Conservation (phyloP, 768 basidiomycete genomes). For the Crassisporium funariophilum region DNA sequence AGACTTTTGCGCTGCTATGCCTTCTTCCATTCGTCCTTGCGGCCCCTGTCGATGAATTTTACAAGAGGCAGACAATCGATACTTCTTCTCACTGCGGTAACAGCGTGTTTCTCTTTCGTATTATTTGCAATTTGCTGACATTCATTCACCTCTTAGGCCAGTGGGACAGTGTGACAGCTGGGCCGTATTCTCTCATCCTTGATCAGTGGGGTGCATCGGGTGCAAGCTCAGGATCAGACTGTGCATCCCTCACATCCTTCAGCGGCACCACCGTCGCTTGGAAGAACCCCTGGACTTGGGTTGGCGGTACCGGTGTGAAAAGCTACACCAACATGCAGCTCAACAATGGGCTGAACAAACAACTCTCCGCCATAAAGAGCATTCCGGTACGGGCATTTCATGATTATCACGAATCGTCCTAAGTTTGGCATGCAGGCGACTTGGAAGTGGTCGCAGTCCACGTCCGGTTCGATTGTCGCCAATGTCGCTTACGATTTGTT, state of each 20-base stretch:
- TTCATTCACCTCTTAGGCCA: slow-evolving; percentile 36
- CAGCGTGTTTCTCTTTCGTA: neutral
- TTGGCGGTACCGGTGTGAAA: slow-evolving; percentile 55
- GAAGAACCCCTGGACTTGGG: slow-evolving; percentile 57
- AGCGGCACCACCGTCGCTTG: slow-evolving; percentile 47
- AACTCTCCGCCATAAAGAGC: slow-evolving; percentile 51
- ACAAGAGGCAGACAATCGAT: slow-evolving; percentile 34
- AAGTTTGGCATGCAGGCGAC: slow-evolving; percentile 37
- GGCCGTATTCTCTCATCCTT: slow-evolving; percentile 49
- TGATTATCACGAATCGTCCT: neutral
- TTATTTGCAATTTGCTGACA: neutral
- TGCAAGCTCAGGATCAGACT: slow-evolving; percentile 52
- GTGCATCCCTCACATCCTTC: slow-evolving; percentile 47
- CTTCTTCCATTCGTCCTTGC: slow-evolving; percentile 32
- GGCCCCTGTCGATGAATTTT: slow-evolving; percentile 30
- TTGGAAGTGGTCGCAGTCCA: slow-evolving; percentile 59
- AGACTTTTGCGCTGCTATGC: slow-evolving; percentile 29
- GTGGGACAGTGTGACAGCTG: slow-evolving; percentile 50
- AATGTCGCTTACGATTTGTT: slow-evolving; percentile 68
- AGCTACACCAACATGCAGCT: slow-evolving; percentile 62
- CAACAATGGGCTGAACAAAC: slow-evolving; percentile 50
- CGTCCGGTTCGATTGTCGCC: slow-evolving; percentile 44
- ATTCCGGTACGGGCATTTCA: slow-evolving; percentile 49
- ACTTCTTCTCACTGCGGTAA: slow-evolving; percentile 41
- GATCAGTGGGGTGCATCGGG: slow-evolving; percentile 48